Evolutionary conservation across 2,329 filamentous ascomycete species (phyloP).

Genomic region (Cladophialophora bantiana): DNA sequence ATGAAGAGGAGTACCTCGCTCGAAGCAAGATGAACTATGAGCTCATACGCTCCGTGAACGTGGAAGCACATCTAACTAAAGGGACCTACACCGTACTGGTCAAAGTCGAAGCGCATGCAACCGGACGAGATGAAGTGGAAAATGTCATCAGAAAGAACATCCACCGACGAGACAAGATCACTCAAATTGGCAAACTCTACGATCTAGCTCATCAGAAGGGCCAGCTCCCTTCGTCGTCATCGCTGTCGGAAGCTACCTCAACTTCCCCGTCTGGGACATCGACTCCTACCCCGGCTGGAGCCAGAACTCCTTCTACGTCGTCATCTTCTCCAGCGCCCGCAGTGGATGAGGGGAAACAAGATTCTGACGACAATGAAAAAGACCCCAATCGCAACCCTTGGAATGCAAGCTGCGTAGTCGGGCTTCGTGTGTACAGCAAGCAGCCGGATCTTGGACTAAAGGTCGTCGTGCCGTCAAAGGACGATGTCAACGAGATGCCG

Average conservation of each 20-base stretch:
- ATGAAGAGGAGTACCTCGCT: conserved; percentile 65
- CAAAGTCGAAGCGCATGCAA: conserved; percentile 73
- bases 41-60: conserved; percentile 77
- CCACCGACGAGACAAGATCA: conserved; percentile 74
- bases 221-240: conserved; percentile 36
- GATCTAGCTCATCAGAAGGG: conserved; percentile 56
- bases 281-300: conserved; percentile 34
- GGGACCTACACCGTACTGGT: conserved; percentile 78
- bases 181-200: conserved; percentile 56
- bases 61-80: conserved; percentile 75
- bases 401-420: conserved; percentile 69
- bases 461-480: conserved; percentile 55
- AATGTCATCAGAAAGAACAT: conserved; percentile 72
- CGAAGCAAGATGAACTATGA: conserved; percentile 63
- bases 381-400: conserved; percentile 55
- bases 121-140: conserved; percentile 51
- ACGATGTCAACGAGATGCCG: conserved; percentile 48
- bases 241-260: conserved; percentile 8
- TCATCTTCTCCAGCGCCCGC: conserved; percentile 34
- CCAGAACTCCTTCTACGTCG: conserved; percentile 44
- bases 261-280: conserved; percentile 37
- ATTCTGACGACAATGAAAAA: conserved; percentile 25
- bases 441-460: conserved; percentile 55
- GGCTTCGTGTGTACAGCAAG: conserved; percentile 61
- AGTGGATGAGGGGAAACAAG: conserved; percentile 43